phyloP scores from a whole-genome alignment of 345 rosid species.

The Murraya koenigii region DNA sequence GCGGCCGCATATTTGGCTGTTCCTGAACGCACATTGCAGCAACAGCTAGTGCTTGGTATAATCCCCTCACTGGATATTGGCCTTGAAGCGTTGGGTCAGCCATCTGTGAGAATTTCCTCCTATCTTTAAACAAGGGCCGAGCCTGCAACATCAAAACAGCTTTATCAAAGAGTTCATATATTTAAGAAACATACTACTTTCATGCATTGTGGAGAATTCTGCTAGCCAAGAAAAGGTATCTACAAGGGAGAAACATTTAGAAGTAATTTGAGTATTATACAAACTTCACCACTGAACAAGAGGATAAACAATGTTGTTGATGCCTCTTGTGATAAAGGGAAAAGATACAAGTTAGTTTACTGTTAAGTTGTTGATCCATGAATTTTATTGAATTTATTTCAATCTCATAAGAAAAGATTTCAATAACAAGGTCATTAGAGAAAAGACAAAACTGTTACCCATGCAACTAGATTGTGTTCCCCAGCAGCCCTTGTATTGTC shows the following conservation, averaged over 20 bases:
- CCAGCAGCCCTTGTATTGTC: constrained; percentile 50
- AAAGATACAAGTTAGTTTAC: background rate
- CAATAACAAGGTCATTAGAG: background rate
- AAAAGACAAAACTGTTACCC: constrained; percentile 48
- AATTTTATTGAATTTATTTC: background rate
- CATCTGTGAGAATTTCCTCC: constrained; percentile 67
- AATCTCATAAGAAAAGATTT: background rate
- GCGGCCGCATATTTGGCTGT: constrained; percentile 69
- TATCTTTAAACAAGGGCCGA: constrained; percentile 62
- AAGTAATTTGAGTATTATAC: background rate
- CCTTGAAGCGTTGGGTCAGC: constrained; percentile 71
- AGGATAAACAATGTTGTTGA: background rate
- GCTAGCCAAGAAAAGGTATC: background rate
- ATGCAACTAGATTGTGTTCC: constrained; percentile 68
- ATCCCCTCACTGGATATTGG: constrained; percentile 57
- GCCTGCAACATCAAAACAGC: constrained; percentile 43
- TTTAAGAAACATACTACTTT: background rate
- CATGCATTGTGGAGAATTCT: background rate
- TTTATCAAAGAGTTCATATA: background rate
- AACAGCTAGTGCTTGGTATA: constrained; percentile 74
- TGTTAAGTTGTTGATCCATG: background rate
- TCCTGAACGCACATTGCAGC: constrained; percentile 85
- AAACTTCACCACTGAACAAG: background rate
- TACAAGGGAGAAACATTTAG: background rate
- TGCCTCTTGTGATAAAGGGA: background rate